Base-by-base conservation (phyloP, 371 early-diverging fungal genomes). In the Choanephora cucurbitarum region DNA sequence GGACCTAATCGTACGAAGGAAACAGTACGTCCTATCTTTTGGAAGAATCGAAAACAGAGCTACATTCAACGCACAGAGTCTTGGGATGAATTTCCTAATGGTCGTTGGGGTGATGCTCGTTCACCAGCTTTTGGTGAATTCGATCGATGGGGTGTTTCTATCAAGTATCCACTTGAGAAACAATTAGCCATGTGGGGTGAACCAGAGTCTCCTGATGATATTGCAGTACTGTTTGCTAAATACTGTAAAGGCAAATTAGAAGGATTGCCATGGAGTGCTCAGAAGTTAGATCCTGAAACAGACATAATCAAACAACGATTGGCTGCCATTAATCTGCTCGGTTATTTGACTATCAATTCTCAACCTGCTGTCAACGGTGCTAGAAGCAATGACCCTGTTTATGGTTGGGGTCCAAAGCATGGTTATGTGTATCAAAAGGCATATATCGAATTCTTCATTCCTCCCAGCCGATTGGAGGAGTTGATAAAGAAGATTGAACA, bases 41-140 rank as follows among this genome's bases (percentile, higher is more conserved):
- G 98, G 97, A 90, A 89, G 75, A 95, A 98, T 77, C 88, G 96
- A 40, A 83, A 91, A 47, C 86, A 90, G 62, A 91, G 91, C 65
- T 97, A 98, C 77, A 88, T 97, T 58, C 73, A 85, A 50, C 90
- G 97, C 52, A 98, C 98, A 4, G 94, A 94, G 62, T 76, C 86
- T 19, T 98, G 98, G 98, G 97, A 98, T 75, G 97, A 97, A 63
- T 98, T 93, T 67, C 97, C 97, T 19, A 98, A 98, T 70, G 98
- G 98, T 37, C 89, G 98, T 46, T 98, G 97, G 98, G 97, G 97
- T 37, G 96, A 97, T 65, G 86, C 96, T 18, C 83, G 96, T 14
- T 97, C 97, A 7, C 89, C 92, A 32, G 78, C 97, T 10, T 98
- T 88, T 77, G 97, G 98, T 56, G 96, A 98, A 55, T 73, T 97